Base-by-base conservation (phyloP, 2,329 filamentous ascomycete genomes). In the Cladosporium austrohemisphaericum region DNA sequence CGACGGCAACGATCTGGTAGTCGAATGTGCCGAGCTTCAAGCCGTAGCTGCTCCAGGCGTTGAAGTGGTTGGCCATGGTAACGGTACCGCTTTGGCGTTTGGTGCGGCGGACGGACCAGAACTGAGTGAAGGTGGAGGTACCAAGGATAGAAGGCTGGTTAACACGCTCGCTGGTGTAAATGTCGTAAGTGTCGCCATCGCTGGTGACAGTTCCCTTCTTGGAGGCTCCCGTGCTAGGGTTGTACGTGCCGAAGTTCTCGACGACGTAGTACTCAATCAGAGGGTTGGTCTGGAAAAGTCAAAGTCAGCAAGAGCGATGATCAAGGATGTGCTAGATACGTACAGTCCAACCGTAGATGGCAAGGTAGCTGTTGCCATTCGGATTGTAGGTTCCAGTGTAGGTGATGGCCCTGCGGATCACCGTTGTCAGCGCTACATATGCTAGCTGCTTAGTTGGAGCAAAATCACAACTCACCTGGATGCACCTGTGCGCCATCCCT, bases 221-320 rank as follows among this genome's bases (percentile, higher is more conserved):
- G 51, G 81, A 70, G 50, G 72, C 72, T 14, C 77, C 78, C 60
- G 14, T 31, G 10, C 4, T 20, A 3, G 38, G 38, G 23, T 33
- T 33, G 73, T 67, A 55, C 29, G 69, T 70, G 50, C 73, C 75
- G 59, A 72, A 75, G 6, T 69, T 64, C 53, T 80, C 77, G 52
- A 79, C 69, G 48, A 80, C 73, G 65, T 80, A 80, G 66, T 79
- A 79, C 57, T 79, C 77, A 58, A 79, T 69, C 18, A 77, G 64
- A 0, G 75, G 75, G 58, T 69, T 71, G 13, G 59, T 65, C 32
- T 45, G 29, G 13, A 22, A 16, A 8, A 8, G 9, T 4, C n/a
- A 13, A 33, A 19, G 19, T 45, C 16, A 45, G 41, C n/a, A n/a
- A n/a, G n/a, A n/a, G n/a, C 22, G 22, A 10, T 45, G 40, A 22